Evolutionary conservation across 164 flowering plant species (phyloP), one percentile per base, ranked within the genome.

Genomic region (Dillenia suffruticosa): DNA sequence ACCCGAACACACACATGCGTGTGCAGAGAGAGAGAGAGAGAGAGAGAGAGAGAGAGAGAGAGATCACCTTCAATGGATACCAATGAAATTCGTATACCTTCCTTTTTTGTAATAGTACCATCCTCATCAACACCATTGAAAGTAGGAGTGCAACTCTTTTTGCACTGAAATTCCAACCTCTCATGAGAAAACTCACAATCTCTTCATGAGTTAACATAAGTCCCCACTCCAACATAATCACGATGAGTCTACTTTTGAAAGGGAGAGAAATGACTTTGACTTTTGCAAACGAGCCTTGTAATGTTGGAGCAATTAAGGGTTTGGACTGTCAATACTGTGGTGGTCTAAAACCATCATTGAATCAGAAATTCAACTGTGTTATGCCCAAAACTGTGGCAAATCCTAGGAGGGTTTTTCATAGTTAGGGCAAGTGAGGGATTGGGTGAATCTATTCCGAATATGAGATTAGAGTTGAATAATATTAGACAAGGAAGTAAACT

Each of bases 381-480:
- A 49, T 14, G 46, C 13, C 32, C 10, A 8, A 56, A 55, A 59
- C 62, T 12, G 68, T 60, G 63, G 52, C 26, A 48, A 17, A 44
- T 32, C 49, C 12, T 14, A 57, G 49, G 15, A 58, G 70, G 13
- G 50, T 40, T 7, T 63, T 26, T 68, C 26, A 60, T 69, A 12
- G 76, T 84, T 10, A 81, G 77, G 69, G 92, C 88, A 3, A 80
- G 79, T 44, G 76, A 72, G 15, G 56, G 52, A 44, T 57, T 51
- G 17, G 75, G 79, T 52, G 74, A 61, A 3, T 65, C 76, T 0
- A 26, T 71, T 3, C 65, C 72, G 60, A 82, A 80, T 74, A 51
- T 61, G 10, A 82, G 86, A 26, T 46, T 26, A 26, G 32, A 26
- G 32, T 26, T 26, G 32, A 5, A 26, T 26, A 26, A 26, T 2